These are phyloP conservation scores for Stereum hirsutum DNA, from an alignment of 1,284 basidiomycete genomes.

Conservation along the genomic window DNA sequence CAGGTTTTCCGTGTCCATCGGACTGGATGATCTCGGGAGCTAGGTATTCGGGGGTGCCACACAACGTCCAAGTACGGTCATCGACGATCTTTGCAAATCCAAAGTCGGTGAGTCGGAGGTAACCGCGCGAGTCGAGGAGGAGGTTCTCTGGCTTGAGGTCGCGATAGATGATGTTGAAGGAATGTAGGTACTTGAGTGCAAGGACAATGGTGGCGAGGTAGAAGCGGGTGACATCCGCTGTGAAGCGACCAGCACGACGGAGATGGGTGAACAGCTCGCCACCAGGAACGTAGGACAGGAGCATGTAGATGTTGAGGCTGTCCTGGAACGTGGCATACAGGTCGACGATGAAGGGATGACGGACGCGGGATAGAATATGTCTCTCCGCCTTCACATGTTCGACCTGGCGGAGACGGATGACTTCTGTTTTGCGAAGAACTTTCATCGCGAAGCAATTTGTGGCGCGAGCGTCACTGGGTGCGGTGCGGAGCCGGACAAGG, in stretches of 20 bases:
- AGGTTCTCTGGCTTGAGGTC: conserved; percentile 99
- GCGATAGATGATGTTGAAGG: conserved; percentile 97
- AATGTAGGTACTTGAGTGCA: conserved; percentile 94
- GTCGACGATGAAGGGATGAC: conserved; percentile 78
- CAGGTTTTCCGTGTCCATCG: conserved; percentile 96
- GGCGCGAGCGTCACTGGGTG: conserved; percentile 33
- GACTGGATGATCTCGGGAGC: conserved; percentile 95
- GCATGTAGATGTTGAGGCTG: conserved; percentile 94
- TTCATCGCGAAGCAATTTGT: conserved; percentile 86
- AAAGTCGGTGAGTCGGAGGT: conserved; percentile 96
- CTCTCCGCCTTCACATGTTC: conserved; percentile 98
- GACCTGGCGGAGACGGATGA: conserved; percentile 93
- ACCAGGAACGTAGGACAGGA: conserved; percentile 97
- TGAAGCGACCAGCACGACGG: conserved; percentile 89
- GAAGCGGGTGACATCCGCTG: conserved; percentile 96
- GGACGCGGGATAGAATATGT: conserved; percentile 84
- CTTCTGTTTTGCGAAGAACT: conserved; percentile 86
- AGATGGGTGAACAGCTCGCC: conserved; percentile 96
- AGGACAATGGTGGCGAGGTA: conserved; percentile 97
- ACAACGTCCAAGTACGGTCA: conserved; percentile 98
- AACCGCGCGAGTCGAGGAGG: conserved; percentile 89
- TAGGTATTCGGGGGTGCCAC: conserved; percentile 96
- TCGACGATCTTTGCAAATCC: conserved; percentile 98
- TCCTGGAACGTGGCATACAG: conserved; percentile 96
- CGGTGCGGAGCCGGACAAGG: conserved; percentile 61